Evolutionary conservation across 148 eudicot species (phyloP).

Genomic region (Amaranthus cruentus): DNA sequence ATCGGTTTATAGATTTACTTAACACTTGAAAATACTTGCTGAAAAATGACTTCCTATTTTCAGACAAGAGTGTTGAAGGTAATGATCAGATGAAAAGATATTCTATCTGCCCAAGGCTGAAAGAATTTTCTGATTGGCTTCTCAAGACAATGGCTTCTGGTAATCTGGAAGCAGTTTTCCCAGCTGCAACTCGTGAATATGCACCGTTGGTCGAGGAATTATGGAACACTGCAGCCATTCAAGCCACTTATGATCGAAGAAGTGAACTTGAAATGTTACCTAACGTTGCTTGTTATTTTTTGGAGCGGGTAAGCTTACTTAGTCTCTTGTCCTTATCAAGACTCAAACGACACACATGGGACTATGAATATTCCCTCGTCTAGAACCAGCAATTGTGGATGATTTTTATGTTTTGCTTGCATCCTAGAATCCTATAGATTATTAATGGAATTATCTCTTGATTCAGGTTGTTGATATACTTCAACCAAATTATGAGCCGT

Average conservation of each 20-base stretch:
- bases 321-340: conserved; percentile 5
- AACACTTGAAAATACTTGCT: conserved; percentile 1
- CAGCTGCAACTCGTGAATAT: conserved; percentile 96
- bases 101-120: conserved; percentile 73
- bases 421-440: not conserved
- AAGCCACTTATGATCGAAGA: conserved; percentile 78
- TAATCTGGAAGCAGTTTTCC: conserved; percentile 73
- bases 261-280: conserved; percentile 80
- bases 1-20: not conserved
- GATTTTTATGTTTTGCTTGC: not conserved
- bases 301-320: conserved; percentile 68
- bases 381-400: not conserved
- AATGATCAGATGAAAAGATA: conserved; percentile 44
- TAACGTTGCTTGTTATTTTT: conserved; percentile 67
- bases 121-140: conserved; percentile 95
- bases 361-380: not conserved
- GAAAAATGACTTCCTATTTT: conserved; percentile 9
- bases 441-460: conserved; percentile 14
- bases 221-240: conserved; percentile 71
- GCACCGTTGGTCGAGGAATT: conserved; percentile 88
- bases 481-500: conserved; percentile 80
- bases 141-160: conserved; percentile 87
- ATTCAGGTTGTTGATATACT: conserved; percentile 76
- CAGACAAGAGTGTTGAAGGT: conserved; percentile 32
- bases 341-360: conserved; percentile 4